Base-by-base conservation (phyloP, 2,329 filamentous ascomycete genomes). In the Septoria petroselini region DNA sequence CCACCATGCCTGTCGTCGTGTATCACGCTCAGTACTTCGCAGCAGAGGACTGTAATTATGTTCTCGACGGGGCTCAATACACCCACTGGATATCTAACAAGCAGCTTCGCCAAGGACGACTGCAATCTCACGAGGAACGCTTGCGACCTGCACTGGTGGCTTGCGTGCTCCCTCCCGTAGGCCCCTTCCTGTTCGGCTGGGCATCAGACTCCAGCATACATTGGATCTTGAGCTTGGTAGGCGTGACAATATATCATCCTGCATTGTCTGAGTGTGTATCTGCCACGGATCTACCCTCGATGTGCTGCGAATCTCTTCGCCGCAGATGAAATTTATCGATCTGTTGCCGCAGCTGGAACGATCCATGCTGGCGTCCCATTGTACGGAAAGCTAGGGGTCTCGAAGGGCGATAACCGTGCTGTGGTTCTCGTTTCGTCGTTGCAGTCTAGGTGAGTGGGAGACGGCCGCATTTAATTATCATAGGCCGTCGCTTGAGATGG, bases 241-340 rank as follows among this genome's bases (percentile, higher is more conserved):
- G 72, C 17, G 64, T 73, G 8, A 66, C 60, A 4, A 60, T 74
- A 74, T 56, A 58, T 73, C 34, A 55, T 74, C 11, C 62, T 74
- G 53, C 72, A 75, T 58, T 69, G 66, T 43, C 60, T 71, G 35
- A 69, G 70, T 57, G 58, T 71, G 19, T 71, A 72, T 57, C 57
- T 72, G 40, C 66, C 66, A 2, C 46, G 68, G 34, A 60, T 58
- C 2, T 71, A 72, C 50, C 70, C 69, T 11, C 58, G 63, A 37
- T 71, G 70, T 59, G 79, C 79, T 1, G 79, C 80, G 35, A 76
- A 71, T 44, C 66, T 84, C 15, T 82, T 83, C 58, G 80, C 80
- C 1, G 78, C 73, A 2, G 83, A 82, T 61, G 79, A 82, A 35
- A 78, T 81, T 63, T 74, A 76, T 68, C 71, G 78, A 34, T 74